Percentiles rank a stretch among this genome's conserved stretches.
Conservation (phyloP, 1,284 basidiomycete species). For the Cryptococcus wingfieldii region DNA sequence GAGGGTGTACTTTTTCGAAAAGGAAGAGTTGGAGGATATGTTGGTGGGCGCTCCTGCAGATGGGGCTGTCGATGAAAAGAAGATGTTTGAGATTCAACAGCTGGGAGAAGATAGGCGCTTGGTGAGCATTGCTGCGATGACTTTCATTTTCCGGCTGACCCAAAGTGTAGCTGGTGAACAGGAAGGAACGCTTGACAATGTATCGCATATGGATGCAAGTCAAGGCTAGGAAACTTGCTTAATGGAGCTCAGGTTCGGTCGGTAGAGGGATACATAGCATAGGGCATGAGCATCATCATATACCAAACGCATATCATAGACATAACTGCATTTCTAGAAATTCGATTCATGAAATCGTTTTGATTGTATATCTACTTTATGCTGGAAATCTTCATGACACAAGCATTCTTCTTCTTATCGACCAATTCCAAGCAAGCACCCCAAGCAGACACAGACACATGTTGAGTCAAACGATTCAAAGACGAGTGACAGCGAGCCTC, state of each 20-base stretch:
- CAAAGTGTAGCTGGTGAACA: constrained; percentile 62
- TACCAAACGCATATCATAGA: neutral
- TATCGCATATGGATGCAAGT: constrained; percentile 93
- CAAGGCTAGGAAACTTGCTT: constrained; percentile 62
- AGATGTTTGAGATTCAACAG: constrained; percentile 65
- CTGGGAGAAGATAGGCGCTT: constrained; percentile 83
- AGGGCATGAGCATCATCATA: neutral
- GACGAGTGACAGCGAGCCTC: constrained; percentile 26
- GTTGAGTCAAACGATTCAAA: neutral
- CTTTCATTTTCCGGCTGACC: neutral
- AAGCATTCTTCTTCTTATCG: neutral
- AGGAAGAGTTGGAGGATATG: constrained; percentile 75
- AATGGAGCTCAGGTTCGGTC: neutral
- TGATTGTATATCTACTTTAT: neutral
- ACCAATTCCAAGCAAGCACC: too few relatives aligned
- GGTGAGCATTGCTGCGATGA: constrained; percentile 21
- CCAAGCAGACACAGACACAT: too few relatives aligned
- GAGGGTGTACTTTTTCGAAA: constrained; percentile 85
- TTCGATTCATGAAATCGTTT: neutral
- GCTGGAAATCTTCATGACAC: neutral
- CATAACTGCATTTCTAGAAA: neutral
- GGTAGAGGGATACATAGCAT: neutral
- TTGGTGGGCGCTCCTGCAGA: constrained; percentile 60
- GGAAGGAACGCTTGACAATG: constrained; percentile 90
- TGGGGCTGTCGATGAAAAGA: constrained; percentile 1